Percentiles rank a stretch among this genome's conserved stretches.
These are phyloP conservation scores for Arthrobotrys megalospora DNA, from an alignment of 2,329 filamentous ascomycete genomes.

Conservation along the genomic window DNA sequence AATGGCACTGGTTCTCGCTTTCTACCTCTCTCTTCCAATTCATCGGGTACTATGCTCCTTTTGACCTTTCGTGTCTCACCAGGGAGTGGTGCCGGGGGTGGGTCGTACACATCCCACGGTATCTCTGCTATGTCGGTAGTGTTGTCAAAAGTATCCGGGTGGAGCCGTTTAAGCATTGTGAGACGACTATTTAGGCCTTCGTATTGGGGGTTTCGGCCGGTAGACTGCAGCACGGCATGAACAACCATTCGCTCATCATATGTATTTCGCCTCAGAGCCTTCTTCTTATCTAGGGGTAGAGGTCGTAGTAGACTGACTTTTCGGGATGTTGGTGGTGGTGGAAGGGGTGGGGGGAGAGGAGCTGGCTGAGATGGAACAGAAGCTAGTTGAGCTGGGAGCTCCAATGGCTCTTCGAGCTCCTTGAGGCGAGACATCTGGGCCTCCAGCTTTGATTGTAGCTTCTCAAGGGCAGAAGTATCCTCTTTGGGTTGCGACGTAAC, in stretches of 20 bases:
- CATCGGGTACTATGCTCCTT: conserved; percentile 9
- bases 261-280: conserved; percentile 68
- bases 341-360: background rate
- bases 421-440: conserved; percentile 39
- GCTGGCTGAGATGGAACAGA: background rate
- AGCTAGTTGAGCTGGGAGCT: background rate
- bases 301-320: conserved; percentile 25
- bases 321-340: background rate
- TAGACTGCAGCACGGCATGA: conserved; percentile 75
- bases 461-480: conserved; percentile 13
- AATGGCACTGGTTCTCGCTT: conserved; percentile 34
- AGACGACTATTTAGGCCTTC: conserved; percentile 75
- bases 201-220: conserved; percentile 75
- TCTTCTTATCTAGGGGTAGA: conserved; percentile 67
- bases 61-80: conserved; percentile 29
- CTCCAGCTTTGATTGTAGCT: conserved; percentile 35
- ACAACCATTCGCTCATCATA: conserved; percentile 77
- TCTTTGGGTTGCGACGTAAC: background rate
- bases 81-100: conserved; percentile 38
- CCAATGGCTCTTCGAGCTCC: conserved; percentile 20
- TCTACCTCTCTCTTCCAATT: conserved; percentile 36
- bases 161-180: conserved; percentile 62
- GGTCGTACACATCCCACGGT: conserved; percentile 64
- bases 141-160: conserved; percentile 50
- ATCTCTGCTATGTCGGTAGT: conserved; percentile 61